Conservation (phyloP, 768 basidiomycete genomes). For the Serendipita sp. region DNA sequence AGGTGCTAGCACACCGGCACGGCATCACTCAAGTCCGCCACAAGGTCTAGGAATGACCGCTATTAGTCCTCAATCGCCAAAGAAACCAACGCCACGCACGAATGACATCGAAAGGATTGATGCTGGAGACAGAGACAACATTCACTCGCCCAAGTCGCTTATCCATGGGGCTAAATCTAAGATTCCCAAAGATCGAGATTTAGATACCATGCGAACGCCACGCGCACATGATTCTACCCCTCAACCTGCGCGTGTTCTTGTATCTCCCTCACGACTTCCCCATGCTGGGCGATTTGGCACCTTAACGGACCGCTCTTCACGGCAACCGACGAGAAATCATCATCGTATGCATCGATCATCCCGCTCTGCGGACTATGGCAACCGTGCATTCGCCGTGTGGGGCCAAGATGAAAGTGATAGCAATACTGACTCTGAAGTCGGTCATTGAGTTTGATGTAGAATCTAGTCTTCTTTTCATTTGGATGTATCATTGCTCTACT, state of each 20-base stretch:
- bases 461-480: too few species aligned
- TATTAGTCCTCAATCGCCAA: too few species aligned
- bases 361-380: slow-evolving; percentile 10
- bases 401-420: slow-evolving; percentile 83
- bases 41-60: too few species aligned
- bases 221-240: slow-evolving; percentile 23
- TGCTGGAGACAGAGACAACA: slow-evolving; percentile 37
- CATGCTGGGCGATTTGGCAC: not conserved
- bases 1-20: slow-evolving; percentile 5
- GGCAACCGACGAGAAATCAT: slow-evolving; percentile 8
- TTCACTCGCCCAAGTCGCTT: slow-evolving; percentile 23
- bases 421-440: slow-evolving; percentile 26
- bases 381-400: slow-evolving; percentile 65
- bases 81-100: not conserved
- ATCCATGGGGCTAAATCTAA: slow-evolving; percentile 31
- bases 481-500: too few species aligned
- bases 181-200: slow-evolving; percentile 44
- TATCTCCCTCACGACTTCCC: not conserved
- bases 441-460: too few species aligned
- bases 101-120: slow-evolving; percentile 15
- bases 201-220: slow-evolving; percentile 43
- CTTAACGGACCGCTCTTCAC: not conserved
- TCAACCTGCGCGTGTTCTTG: slow-evolving; percentile 5
- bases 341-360: slow-evolving; percentile 5
- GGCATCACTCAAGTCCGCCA: not conserved